Base-by-base conservation (phyloP, 2,329 filamentous ascomycete species). In the Penicillium palitans region DNA sequence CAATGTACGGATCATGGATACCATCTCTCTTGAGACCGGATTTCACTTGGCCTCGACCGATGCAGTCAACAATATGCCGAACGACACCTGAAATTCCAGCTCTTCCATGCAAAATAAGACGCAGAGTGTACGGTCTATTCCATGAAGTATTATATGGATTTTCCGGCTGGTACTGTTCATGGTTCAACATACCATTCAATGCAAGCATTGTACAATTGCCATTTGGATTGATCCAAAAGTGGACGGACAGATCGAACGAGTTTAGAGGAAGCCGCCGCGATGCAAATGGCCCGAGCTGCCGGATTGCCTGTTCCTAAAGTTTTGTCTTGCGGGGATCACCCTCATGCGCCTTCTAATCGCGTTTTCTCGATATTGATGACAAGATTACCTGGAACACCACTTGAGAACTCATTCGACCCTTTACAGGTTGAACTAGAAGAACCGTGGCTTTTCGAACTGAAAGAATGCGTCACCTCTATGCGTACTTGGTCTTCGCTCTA, bases 341-440 rank as follows among this genome's bases (percentile, higher is more conserved):
- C 62, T 6, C 29, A 60, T 45, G 44, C 24, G 7, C 56, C 58
- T 29, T 52, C 33, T 9, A 51, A 42, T 42, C 51, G 66, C 29
- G 60, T 50, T 13, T 55, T 76, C 49, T 76, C 74, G n/a, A 76
- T 76, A 40, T 52, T 78, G 25, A 78, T 80, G 74, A 78, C 75
- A n/a, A 69, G 75, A 27, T 57, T 77, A 49, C 75, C 72, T 19
- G 74, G 76, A 6, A 54, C 65, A 7, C 50, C 67, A 12, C 60
- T 78, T 27, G 68, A 64, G 19, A 71, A 75, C 51, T 64, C 63
- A 3, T 61, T 57, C 19, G 64, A 74, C 52, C 39, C 24, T 19
- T 63, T 78, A 37, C 58, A 64, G 10, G 42, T 64, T 19, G 64
- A 75, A 37, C 56, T 60, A 6, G 69, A 74, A 53, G 68, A 67